Conservation (phyloP, 441 rosid genomes). For the Gossypium laxum region DNA sequence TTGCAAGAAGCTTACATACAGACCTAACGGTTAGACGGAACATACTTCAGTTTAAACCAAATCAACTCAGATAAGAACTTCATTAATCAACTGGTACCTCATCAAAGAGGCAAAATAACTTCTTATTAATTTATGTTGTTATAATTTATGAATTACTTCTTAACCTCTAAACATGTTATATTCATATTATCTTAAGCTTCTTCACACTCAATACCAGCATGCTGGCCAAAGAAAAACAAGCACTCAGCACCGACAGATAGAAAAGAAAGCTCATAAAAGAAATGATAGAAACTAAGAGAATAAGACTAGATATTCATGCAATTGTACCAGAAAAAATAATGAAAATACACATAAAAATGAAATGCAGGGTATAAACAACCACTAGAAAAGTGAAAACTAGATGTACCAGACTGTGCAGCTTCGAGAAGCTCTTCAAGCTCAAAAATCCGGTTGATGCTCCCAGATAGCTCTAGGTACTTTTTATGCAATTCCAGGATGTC, state of each 20-base stretch:
- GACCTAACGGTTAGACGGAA: background rate
- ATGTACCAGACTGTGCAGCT: conserved; percentile 69
- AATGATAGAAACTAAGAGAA: background rate
- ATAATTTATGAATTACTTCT: background rate
- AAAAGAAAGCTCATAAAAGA: background rate
- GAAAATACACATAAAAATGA: background rate
- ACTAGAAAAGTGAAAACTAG: conserved; percentile 8
- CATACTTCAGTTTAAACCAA: background rate
- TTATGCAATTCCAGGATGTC: conserved; percentile 89
- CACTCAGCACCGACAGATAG: background rate
- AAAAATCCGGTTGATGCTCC: conserved; percentile 79
- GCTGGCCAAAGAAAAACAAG: background rate
- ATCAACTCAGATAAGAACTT: background rate
- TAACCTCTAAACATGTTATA: background rate
- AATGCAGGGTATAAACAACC: background rate
- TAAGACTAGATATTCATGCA: background rate
- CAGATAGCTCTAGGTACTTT: conserved; percentile 90
- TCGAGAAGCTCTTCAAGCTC: conserved; percentile 96
- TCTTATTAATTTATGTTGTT: background rate
- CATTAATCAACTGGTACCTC: background rate
- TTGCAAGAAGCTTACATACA: background rate
- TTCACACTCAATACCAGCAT: background rate
- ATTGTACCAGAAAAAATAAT: background rate
- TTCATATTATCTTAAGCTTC: background rate
- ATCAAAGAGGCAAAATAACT: background rate